Evolutionary conservation across 2,329 filamentous ascomycete species (phyloP), one percentile per base, ranked within the genome.

Genomic region (Colletotrichum tabaci): DNA sequence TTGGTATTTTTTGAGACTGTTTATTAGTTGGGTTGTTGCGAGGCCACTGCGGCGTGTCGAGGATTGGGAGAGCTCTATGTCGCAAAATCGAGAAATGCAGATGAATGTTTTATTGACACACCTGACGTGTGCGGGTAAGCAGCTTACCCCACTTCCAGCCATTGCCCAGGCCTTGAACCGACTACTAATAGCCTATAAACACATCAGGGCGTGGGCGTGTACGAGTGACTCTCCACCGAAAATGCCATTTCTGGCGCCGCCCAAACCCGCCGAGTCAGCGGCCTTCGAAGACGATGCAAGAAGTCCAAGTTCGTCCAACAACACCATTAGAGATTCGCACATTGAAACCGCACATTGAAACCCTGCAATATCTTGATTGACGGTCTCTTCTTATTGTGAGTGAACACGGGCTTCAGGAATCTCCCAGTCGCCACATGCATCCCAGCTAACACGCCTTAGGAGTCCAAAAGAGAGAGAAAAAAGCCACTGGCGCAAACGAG

Each of bases 41-140:
- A 38, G 35, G 35, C 35, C 35, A 10, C 35, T 38, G 35, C 35
- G 8, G 8, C 35, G 9, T 38, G 35, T 38, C 9, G 35, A 38
- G 35, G 42, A 21, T 10, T 26, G 50, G 44, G 26, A 56, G 55
- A 67, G 67, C 21, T 66, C 2, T 16, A 46, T 8, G 40, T 55
- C 38, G 44, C 21, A 12, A 66, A 61, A 61, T 57, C 42, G 63
- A 71, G 64, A 71, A 71, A 67, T 58, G 68, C 57, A 58, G 57
- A 9, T 53, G 4, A 3, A 18, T 21, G 18, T 18, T 4, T 10
- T 67, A 67, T 3, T 16, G 10, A 16, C 50, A 71, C 68, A 10
- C 42, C 38, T n/a, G 56, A 30, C 26, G 63, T 61, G 10, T 26
- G 18, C 4, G 0, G 12, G 40, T 1, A 3, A 1, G 1, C 1